phyloP scores from a whole-genome alignment of 1,284 basidiomycete genomes.

The Butyriboletus appendiculatus region DNA sequence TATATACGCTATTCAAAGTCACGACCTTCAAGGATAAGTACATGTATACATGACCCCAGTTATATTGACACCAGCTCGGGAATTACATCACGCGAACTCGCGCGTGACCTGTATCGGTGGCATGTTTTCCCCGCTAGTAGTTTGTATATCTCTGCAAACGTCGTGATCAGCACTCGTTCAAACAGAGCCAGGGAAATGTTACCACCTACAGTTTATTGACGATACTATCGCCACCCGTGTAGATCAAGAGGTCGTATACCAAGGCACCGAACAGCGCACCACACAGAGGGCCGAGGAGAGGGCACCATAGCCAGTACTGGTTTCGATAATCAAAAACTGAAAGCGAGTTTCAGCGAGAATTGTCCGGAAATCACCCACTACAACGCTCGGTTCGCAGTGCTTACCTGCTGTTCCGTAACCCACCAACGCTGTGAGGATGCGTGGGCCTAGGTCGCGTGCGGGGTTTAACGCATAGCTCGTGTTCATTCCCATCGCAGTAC shows the following conservation, averaged over 20 bases:
- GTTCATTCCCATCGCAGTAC: slow-evolving; percentile 53
- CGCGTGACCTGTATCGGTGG: neutral
- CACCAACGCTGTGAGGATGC: slow-evolving; percentile 54
- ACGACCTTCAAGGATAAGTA: neutral
- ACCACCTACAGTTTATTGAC: slow-evolving; percentile 46
- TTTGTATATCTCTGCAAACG: neutral
- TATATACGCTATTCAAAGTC: neutral
- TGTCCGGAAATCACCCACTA: neutral
- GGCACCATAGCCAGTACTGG: slow-evolving; percentile 77
- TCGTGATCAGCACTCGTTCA: neutral
- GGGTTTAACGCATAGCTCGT: slow-evolving; percentile 61
- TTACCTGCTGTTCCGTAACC: slow-evolving; percentile 51
- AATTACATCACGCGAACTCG: neutral
- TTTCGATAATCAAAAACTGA: slow-evolving; percentile 45
- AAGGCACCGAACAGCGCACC: slow-evolving; percentile 52
- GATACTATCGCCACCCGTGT: slow-evolving; percentile 50
- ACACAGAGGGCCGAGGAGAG: slow-evolving; percentile 55
- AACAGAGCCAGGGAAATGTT: no score
- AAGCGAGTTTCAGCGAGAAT: neutral
- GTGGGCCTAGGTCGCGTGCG: slow-evolving; percentile 60
- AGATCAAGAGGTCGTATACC: slow-evolving; percentile 52
- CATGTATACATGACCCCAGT: neutral
- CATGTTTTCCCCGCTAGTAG: neutral
- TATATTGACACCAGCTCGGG: neutral
- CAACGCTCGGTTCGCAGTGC: neutral